A percentile compares a stretch with the other conserved stretches of the same genome.
These are phyloP conservation scores for Phytophthora cryptogea DNA, from an alignment of 352 stramenopile genomes.

Conservation along the genomic window DNA sequence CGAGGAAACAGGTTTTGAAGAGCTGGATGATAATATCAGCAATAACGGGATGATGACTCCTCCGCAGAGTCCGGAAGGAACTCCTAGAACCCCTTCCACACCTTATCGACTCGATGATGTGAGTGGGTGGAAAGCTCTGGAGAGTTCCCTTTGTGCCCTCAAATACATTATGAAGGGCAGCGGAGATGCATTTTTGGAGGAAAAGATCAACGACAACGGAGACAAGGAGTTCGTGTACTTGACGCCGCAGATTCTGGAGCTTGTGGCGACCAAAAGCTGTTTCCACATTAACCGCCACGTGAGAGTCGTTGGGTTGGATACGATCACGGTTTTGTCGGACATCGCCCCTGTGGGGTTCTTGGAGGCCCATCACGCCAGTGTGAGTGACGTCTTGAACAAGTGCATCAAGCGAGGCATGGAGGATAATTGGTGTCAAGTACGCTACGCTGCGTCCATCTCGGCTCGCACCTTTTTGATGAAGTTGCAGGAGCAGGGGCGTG, in stretches of 20 bases:
- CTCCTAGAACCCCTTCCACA: slow-evolving; percentile 71
- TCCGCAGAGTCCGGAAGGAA: slow-evolving; percentile 59
- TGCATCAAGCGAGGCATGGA: slow-evolving; percentile 85
- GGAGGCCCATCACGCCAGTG: slow-evolving; percentile 35
- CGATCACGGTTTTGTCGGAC: slow-evolving; percentile 72
- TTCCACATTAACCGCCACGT: slow-evolving; percentile 97
- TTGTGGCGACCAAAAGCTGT: slow-evolving; percentile 78
- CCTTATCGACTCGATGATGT: slow-evolving; percentile 94
- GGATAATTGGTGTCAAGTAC: slow-evolving; percentile 98
- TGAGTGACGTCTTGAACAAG: slow-evolving; percentile 60
- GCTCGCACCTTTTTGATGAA: slow-evolving; percentile 88
- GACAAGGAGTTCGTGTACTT: slow-evolving; percentile 58
- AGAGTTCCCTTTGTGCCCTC: slow-evolving; percentile 91
- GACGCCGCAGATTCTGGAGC: slow-evolving; percentile 60
- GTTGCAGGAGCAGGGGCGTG: slow-evolving; percentile 58
- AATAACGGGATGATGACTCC: slow-evolving; percentile 79
- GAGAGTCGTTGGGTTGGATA: slow-evolving; percentile 85
- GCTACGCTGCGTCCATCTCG: slow-evolving; percentile 94
- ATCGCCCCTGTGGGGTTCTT: slow-evolving; percentile 52
- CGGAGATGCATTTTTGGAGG: slow-evolving; percentile 64
- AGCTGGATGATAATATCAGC: slow-evolving; percentile 83
- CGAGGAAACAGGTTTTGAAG: slow-evolving; percentile 76
- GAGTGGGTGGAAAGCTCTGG: slow-evolving; percentile 95
- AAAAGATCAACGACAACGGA: slow-evolving; percentile 9
- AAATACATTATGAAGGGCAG: slow-evolving; percentile 88